Evolutionary conservation across 2,329 filamentous ascomycete genomes (phyloP).

Genomic region (Macroventuria anomochaeta): DNA sequence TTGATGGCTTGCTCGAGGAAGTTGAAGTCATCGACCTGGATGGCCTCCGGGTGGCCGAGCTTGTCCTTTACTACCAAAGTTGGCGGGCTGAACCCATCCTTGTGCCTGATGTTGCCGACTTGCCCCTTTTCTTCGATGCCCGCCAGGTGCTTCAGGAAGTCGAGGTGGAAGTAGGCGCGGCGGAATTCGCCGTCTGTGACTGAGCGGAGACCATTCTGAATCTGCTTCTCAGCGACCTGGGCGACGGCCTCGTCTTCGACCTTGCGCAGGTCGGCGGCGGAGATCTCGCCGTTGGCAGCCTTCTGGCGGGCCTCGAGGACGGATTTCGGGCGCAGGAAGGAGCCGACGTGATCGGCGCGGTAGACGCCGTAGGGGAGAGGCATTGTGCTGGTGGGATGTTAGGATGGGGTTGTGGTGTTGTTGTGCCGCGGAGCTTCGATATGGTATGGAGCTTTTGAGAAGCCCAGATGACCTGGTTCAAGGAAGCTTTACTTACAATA

Average conservation of each 20-base stretch:
- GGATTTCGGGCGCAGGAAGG: constrained; percentile 59
- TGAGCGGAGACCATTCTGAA: constrained; percentile 57
- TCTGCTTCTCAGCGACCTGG: constrained; percentile 57
- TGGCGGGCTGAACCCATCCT: constrained; percentile 60
- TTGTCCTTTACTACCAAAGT: constrained; percentile 62
- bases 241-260: constrained; percentile 60
- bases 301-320: constrained; percentile 59
- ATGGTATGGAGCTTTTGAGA: background rate
- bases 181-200: constrained; percentile 65
- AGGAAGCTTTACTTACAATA: constrained; percentile 8
- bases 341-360: constrained; percentile 63
- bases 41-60: constrained; percentile 58
- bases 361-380: constrained; percentile 50
- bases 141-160: constrained; percentile 62
- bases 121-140: constrained; percentile 62
- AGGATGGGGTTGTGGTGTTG: background rate
- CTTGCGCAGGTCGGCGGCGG: constrained; percentile 54
- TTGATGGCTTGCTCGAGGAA: constrained; percentile 60
- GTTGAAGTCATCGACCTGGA: constrained; percentile 64
- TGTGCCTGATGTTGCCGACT: constrained; percentile 50
- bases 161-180: constrained; percentile 64
- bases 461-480: background rate
- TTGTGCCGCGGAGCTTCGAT: background rate
- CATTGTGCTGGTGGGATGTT: constrained; percentile 33
- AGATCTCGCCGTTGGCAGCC: constrained; percentile 53